Base-by-base conservation (phyloP, 2,329 filamentous ascomycete species). In the Teratosphaeria zuluensis region DNA sequence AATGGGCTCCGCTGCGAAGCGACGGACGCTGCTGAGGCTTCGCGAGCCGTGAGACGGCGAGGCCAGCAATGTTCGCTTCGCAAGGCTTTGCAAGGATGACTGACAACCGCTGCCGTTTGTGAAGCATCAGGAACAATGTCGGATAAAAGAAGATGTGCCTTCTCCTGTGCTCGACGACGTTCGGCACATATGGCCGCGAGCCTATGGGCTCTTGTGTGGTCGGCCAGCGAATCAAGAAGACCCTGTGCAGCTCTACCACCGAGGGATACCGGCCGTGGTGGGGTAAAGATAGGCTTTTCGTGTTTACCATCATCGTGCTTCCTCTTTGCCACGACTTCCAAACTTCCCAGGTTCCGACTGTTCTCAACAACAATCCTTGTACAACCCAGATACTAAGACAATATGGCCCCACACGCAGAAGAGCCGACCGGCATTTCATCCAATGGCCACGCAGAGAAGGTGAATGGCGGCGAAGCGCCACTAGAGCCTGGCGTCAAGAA, bases 391-490 rank as follows among this genome's bases (percentile, higher is more conserved):
- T 16, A 38, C 33, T 38, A 19, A 46, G n/a, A 48, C 42, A 48
- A 31, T 12, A 72, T 72, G 70, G 68, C 70, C 58, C 70, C 70
- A 19, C 69, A 71, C 62, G 68, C 69, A 63, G 64, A 68, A 58
- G 63, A 65, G 42, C 56, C 53, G 35, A 53, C 53, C 2, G 66
- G 59, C 33, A 51, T 60, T n/a, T 59, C 65, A 19, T 56, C 63
- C 56, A 64, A 69, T 57, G 69, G 69, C 59, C 48, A 65, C 30
- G 62, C 54, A 5, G 65, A 64, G n/a, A 64, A 67, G 21, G 67
- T 68, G 19, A 71, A 69, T 59, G 58, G 62, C 11, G 69, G 68
- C 38, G 58, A 66, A 48, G 67, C 65, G 2, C 69, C 69, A 14
- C 63, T 65, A 7, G 69, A 71, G 59, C 69, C 69, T 11, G 69